A percentile compares a stretch with the other conserved stretches of the same genome.
These are phyloP conservation scores for Colletotrichum euphorbiae DNA, from an alignment of 2,329 filamentous ascomycete species.

Conservation along the genomic window DNA sequence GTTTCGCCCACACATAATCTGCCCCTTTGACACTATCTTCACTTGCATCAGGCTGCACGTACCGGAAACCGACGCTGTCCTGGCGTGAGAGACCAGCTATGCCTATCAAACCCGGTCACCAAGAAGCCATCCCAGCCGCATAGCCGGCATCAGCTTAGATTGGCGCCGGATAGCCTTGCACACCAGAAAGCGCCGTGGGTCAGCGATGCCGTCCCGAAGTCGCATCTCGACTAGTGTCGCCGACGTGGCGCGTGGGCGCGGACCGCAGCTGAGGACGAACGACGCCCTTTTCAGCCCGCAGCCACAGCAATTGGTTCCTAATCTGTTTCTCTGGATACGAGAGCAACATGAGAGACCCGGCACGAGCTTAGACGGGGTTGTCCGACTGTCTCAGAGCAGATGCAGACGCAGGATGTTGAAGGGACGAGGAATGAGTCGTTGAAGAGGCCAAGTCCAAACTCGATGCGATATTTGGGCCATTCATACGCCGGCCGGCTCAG, in stretches of 20 bases:
- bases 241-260: conserved; percentile 10
- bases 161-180: not conserved
- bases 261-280: conserved; percentile 29
- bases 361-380: conserved; percentile 5
- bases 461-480: not conserved
- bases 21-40: not conserved
- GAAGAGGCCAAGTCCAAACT: not conserved
- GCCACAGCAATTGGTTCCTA: not conserved
- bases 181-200: not conserved
- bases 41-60: not conserved
- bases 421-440: not conserved
- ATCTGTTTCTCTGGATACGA: not conserved
- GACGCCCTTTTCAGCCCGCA: conserved; percentile 2
- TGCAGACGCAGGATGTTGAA: not conserved
- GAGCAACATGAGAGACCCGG: not conserved
- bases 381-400: conserved; percentile 2
- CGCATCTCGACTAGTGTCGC: conserved; percentile 20
- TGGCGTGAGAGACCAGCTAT: not conserved
- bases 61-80: no score
- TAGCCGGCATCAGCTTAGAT: not conserved
- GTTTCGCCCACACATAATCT: not conserved
- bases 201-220: conserved; percentile 1
- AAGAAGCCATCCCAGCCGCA: not conserved
- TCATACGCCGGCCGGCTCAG: conserved; percentile 10
- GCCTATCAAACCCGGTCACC: not conserved